Evolutionary conservation across 2,329 filamentous ascomycete species (phyloP), one percentile per base, ranked within the genome.

Genomic region (Fusarium chaquense): DNA sequence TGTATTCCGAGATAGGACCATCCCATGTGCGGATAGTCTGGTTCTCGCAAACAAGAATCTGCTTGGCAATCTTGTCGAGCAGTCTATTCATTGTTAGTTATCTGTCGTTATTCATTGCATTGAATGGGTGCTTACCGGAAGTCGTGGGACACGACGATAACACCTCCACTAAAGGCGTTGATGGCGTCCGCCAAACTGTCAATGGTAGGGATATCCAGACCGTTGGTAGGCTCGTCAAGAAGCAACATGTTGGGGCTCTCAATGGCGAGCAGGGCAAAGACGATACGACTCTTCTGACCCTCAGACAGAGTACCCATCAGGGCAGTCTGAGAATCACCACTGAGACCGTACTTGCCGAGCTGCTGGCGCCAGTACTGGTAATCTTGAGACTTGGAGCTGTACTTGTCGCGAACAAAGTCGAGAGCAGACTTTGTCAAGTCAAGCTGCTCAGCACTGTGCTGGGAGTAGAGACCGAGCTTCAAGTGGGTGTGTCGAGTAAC

Each of bases 301-400:
- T 99, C 96, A 68, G 96, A 98, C 73, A 99, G 86, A 18, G 96
- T 99, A 69, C 96, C 97, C 91, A 99, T 99, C 79, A 98, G 88
- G 49, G 96, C 93, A 50, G 96, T 99, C 86, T 99, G 97, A 33
- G 93, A 86, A 69, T 98, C 94, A 80, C 97, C 97, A 62, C 89
- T 92, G 71, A 99, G 88, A 80, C 97, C 97, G 81, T 99, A 99
- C 72, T 91, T 89, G 77, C 96, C 96, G 38, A 99, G 92, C 85
- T 97, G 94, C 83, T 98, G 95, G 79, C 96, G 90, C 96, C 96
- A 99, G 89, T 96, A 99, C 85, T 99, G 96, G 86, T 97, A 97
- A 81, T 99, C 96, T 81, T 99, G 96, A 56, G 90, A 94, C 84
- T 95, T 93, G 71, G 90, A 86, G 44, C 86, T 82, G 85, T 97